Base-by-base conservation (phyloP, 1,139 yeast genomes). In the Yamadazyma mexicana region DNA sequence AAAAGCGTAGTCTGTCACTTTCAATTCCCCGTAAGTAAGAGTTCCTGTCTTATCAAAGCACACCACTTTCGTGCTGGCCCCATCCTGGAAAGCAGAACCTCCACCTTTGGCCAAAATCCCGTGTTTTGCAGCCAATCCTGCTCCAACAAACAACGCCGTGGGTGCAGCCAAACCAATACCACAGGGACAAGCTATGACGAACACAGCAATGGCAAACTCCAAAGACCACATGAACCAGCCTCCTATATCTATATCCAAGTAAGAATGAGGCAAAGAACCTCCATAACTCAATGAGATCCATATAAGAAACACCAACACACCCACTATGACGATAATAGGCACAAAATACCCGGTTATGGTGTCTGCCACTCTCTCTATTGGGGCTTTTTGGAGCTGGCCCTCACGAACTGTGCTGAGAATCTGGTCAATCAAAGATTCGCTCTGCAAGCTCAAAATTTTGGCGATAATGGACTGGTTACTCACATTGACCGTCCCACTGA, bases 21-120 rank as follows among this genome's bases (percentile, higher is more conserved):
- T 62, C 35, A 81, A 72, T 26, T 77, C 77, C 1, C 87, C 87
- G 17, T 79, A 81, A 0, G 94, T 85, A 45, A 85, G 64, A 0
- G 94, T 85, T 1, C 94, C 94, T 0, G 94, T 85, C 50, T 85
- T 85, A 59, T 85, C 94, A 58, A 85, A 85, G 51, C 91, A 85
- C 11, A 84, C 76, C 33, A 81, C 74, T 41, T 78, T 76, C 25
- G 82, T 66, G 23, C 66, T 67, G 1, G 89, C 77, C 2, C 85
- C 91, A 53, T 85, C 88, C 59, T 85, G 91, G 55, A 85, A 84
- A 1, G 92, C 89, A 38, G 79, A 81, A 33, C 94, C 94, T 10
- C 94, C 94, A 25, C 92, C 92, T 51, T 83, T 75, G 2, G 86
- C 89, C 35, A 85, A 64, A 35, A 85, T 81, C n/a, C 94, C 94